A percentile compares a stretch with the other conserved stretches of the same genome.
Evolutionary conservation across 345 rosid genomes (phyloP).

Genomic region (Eucalyptus sp.): DNA sequence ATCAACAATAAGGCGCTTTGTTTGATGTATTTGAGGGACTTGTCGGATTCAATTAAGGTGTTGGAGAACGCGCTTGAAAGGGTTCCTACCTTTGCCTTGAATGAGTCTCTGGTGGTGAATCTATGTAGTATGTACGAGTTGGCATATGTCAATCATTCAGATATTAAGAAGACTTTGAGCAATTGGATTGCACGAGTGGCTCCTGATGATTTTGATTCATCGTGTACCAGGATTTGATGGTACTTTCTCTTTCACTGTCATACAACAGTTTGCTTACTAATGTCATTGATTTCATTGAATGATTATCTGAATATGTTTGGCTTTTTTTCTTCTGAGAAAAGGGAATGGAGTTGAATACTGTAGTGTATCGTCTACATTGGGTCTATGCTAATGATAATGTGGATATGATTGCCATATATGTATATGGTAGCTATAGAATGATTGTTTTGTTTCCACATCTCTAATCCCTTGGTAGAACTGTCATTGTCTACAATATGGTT

Average conservation of each 20-base stretch:
- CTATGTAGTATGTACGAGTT: constrained; percentile 97
- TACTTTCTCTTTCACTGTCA: not conserved
- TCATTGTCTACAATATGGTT: not conserved
- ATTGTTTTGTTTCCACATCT: not conserved
- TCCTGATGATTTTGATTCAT: constrained; percentile 89
- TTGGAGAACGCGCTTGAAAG: constrained; percentile 83
- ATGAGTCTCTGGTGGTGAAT: constrained; percentile 84
- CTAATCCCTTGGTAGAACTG: not conserved
- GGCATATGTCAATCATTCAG: constrained; percentile 87
- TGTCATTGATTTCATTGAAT: not conserved
- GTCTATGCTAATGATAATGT: not conserved
- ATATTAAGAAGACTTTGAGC: constrained; percentile 68
- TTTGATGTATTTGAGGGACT: constrained; percentile 87
- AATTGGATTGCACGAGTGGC: constrained; percentile 88
- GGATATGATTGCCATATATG: not conserved
- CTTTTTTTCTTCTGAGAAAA: not conserved
- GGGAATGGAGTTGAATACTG: not conserved
- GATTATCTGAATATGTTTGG: not conserved
- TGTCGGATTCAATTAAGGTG: constrained; percentile 80
- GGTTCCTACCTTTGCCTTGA: constrained; percentile 73
- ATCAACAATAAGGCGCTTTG: constrained; percentile 81
- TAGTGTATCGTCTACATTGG: not conserved
- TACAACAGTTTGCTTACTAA: not conserved
- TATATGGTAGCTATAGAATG: not conserved
- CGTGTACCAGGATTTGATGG: constrained; percentile 74